Evolutionary conservation across 306 rosid species (phyloP), one percentile per base, ranked within the genome.

Genomic region (Castanopsis chinensis): DNA sequence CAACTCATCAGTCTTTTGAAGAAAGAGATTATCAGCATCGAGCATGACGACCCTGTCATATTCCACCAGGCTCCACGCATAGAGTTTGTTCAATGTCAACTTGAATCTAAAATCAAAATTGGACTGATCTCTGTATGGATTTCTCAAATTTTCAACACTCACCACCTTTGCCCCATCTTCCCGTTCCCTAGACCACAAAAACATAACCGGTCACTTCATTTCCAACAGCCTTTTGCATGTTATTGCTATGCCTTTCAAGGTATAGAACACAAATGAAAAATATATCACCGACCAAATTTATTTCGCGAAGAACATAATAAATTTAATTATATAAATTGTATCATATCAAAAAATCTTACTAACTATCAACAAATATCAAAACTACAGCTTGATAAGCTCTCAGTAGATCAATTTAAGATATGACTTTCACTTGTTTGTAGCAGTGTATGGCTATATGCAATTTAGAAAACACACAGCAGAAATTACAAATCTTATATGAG

Each of bases 81-180:
- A 94, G 6, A 94, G 86, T 77, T 94, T 94, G 84, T 94, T 94
- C 88, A 94, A 37, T 0, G 94, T 92, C 72, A 92, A 73, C 81
- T 89, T 86, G 78, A 94, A 94, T 75, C 98, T 89, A 80, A 72
- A 71, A 74, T 94, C 96, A 72, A 92, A 94, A 53, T 90, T 88
- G 4, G 79, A 28, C 80, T 92, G 98, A 20, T 81, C 73, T 70
- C 78, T 86, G 58, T 94, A 94, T 1, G 98, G 98, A 76, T 94
- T 94, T 32, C 92, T 87, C 85, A 94, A 18, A 71, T 94, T 92
- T 60, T 92, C 88, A 81, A 94, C 98, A 43, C 84, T 94, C 72
- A 89, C 90, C 75, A 94, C 97, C 83, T 90, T 94, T 20, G 92
- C 98, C 52, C 94, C 94, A 83, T 94, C 98, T 86, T 92, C 98